A percentile compares a stretch with the other conserved stretches of the same genome.
These are phyloP conservation scores for Paraleonurus japonicus DNA, from an alignment of 257 asterid genomes.

Conservation along the genomic window DNA sequence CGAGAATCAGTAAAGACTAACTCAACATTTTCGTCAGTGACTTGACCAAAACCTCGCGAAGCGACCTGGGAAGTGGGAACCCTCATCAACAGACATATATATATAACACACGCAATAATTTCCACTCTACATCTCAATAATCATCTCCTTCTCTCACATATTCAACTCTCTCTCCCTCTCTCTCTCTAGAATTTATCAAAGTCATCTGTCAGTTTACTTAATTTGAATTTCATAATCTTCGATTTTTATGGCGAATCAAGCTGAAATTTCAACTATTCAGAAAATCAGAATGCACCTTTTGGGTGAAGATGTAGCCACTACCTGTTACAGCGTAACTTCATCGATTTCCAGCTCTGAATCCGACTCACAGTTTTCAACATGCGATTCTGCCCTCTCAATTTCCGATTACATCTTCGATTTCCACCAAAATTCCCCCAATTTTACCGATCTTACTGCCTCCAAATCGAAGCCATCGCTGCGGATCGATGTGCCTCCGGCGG, in stretches of 20 bases:
- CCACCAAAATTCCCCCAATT: background rate
- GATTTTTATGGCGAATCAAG: conserved; percentile 21
- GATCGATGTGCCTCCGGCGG: conserved; percentile 19
- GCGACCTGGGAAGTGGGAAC: background rate
- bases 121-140: conserved; percentile 3
- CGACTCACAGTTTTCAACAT: conserved; percentile 1
- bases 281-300: conserved; percentile 42
- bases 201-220: background rate
- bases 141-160: background rate
- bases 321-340: background rate
- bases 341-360: conserved; percentile 20
- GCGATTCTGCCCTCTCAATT: conserved; percentile 11
- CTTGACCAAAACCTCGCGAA: conserved; percentile 19
- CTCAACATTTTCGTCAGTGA: conserved; percentile 16
- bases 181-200: background rate
- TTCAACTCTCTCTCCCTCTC: too few species aligned
- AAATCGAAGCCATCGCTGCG: conserved; percentile 22
- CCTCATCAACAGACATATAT: background rate
- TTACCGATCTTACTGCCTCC: conserved; percentile 14
- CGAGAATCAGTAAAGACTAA: background rate
- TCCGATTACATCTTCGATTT: conserved; percentile 14
- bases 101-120: background rate
- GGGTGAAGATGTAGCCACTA: conserved; percentile 27
- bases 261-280: conserved; percentile 36
- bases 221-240: background rate